Evolutionary conservation across 345 rosid species (phyloP).

Genomic region (Eucalyptus erythrocorys): DNA sequence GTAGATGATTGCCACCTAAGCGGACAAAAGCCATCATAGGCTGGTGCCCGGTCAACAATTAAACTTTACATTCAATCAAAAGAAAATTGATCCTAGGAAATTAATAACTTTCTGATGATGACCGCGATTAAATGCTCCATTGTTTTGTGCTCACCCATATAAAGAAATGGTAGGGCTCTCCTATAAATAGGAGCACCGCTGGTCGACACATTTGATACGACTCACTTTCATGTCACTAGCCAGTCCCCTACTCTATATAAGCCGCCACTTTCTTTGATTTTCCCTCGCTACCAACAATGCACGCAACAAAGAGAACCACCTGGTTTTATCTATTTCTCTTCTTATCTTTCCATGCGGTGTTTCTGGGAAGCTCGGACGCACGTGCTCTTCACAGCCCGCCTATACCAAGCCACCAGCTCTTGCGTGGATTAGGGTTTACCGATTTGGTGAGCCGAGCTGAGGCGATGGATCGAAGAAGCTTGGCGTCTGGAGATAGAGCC

Average conservation of each 20-base stretch:
- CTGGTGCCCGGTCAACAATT: neutral
- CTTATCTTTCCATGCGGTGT: neutral
- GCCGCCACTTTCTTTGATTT: neutral
- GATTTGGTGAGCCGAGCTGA: neutral
- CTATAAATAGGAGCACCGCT: neutral
- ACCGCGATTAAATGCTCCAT: neutral
- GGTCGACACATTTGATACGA: neutral
- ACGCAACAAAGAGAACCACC: neutral
- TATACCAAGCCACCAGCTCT: neutral
- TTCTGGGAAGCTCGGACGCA: neutral
- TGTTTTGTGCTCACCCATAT: neutral
- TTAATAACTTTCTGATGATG: neutral
- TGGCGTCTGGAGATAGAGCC: neutral
- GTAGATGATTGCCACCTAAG: neutral
- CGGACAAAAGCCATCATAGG: neutral
- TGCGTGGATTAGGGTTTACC: constrained; percentile 9
- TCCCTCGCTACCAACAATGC: neutral
- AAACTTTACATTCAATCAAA: neutral
- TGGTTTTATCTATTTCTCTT: neutral
- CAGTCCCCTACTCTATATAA: neutral
- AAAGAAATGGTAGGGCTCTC: neutral
- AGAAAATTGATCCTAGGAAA: no score
- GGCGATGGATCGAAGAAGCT: neutral
- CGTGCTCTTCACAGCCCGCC: neutral
- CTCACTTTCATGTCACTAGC: neutral